Evolutionary conservation across 1,284 basidiomycete genomes (phyloP).

Genomic region (Rhodotorula sp.): DNA sequence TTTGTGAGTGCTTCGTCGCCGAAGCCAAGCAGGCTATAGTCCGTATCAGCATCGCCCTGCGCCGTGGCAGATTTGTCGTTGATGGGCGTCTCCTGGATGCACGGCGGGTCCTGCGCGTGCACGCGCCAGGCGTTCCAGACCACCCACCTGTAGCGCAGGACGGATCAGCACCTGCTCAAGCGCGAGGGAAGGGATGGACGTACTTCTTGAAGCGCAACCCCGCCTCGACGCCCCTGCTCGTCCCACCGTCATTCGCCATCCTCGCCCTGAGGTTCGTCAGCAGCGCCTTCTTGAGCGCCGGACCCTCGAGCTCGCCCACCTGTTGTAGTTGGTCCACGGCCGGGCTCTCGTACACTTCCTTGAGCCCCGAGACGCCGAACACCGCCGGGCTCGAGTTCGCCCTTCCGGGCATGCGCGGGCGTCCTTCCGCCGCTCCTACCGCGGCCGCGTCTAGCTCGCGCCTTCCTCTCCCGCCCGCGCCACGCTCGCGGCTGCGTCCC

Average conservation of each 20-base stretch:
- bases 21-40: background rate
- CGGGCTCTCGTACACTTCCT: background rate
- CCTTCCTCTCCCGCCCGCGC: background rate
- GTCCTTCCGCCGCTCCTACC: too few species aligned
- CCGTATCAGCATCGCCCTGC: background rate
- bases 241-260: slow-evolving; percentile 20
- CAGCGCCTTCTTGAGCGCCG: slow-evolving; percentile 26
- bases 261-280: slow-evolving; percentile 16
- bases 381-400: slow-evolving; percentile 8
- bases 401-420: background rate
- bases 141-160: slow-evolving; percentile 14
- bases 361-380: slow-evolving; percentile 1
- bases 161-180: background rate
- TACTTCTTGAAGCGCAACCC: slow-evolving; percentile 33
- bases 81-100: background rate
- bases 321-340: background rate
- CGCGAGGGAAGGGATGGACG: background rate
- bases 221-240: slow-evolving; percentile 22
- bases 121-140: slow-evolving; percentile 32
- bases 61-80: background rate
- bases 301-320: background rate
- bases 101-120: background rate
- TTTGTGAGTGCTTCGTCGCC: background rate
- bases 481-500: background rate
- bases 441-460: background rate